These are phyloP conservation scores for Coemansia sp. DNA, from an alignment of 371 early-diverging fungal genomes.

Conservation along the genomic window DNA sequence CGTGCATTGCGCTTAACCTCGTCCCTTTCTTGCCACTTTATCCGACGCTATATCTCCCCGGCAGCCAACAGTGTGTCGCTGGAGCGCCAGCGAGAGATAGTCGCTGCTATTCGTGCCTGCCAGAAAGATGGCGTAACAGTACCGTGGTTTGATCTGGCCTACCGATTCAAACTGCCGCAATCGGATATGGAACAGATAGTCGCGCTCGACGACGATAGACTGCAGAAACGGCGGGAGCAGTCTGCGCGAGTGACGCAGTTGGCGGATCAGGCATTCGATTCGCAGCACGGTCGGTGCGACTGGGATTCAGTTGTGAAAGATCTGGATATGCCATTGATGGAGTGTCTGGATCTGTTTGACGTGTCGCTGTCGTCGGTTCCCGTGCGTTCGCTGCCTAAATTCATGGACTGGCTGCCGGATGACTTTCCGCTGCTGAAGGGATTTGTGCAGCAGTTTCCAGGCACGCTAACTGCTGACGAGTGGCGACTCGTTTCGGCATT, in stretches of 20 bases:
- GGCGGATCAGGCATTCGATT: not conserved
- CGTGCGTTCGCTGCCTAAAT: not conserved
- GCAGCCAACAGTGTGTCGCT: not conserved
- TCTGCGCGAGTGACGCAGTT: not conserved
- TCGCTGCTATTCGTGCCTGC: not conserved
- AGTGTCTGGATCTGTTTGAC: constrained; percentile 9
- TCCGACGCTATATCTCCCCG: not conserved
- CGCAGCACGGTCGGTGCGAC: constrained; percentile 1
- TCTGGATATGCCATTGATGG: not conserved
- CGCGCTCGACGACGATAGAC: not conserved
- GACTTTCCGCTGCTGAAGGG: not conserved
- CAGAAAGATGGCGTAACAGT: constrained; percentile 2
- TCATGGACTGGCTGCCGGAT: constrained; percentile 2
- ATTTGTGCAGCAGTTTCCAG: not conserved
- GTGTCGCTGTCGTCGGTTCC: not conserved
- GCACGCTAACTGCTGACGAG: not conserved
- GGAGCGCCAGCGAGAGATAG: constrained; percentile 4
- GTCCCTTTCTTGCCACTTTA: not conserved
- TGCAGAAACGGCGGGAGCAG: not conserved
- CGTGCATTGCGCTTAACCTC: not conserved
- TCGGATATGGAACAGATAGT: not conserved
- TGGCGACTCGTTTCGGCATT: constrained; percentile 4
- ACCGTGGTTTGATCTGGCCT: constrained; percentile 1
- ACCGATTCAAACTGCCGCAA: not conserved
- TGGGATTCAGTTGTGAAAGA: constrained; percentile 16